These are phyloP conservation scores for Batrachochytrium dendrobatidis DNA, from an alignment of 371 early-diverging fungal species.

Conservation along the genomic window DNA sequence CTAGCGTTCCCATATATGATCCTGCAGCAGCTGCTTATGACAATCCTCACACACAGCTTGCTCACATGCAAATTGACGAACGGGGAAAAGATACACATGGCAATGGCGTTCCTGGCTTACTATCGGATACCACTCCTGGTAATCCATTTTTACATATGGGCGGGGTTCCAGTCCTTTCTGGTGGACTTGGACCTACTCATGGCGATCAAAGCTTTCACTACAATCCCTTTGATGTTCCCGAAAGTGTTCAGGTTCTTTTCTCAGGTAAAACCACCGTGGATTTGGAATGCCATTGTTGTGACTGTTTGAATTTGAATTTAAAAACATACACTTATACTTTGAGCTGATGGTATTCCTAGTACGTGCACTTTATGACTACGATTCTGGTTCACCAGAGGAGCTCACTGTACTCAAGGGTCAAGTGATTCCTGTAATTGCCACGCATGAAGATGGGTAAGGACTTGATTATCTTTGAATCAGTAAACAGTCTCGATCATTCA, in stretches of 20 bases:
- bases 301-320: neutral
- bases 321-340: neutral
- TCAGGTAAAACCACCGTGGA: slow-evolving; percentile 12
- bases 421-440: slow-evolving; percentile 60
- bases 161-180: neutral
- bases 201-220: slow-evolving; percentile 23
- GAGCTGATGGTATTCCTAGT: slow-evolving; percentile 39
- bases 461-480: neutral
- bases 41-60: no score
- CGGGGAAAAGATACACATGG: no score
- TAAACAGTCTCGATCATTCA: neutral
- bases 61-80: no score
- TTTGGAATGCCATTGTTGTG: neutral
- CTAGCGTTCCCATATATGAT: no score
- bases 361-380: slow-evolving; percentile 74
- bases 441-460: slow-evolving; percentile 38
- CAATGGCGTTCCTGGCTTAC: no score
- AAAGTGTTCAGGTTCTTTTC: slow-evolving; percentile 24
- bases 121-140: no score
- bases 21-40: no score
- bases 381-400: slow-evolving; percentile 69
- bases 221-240: slow-evolving; percentile 38
- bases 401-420: slow-evolving; percentile 66
- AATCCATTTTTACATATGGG: no score
- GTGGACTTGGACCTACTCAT: neutral